Evolutionary conservation across 805 yeast species (phyloP).

Genomic region (Kregervanrija fluxuum): DNA sequence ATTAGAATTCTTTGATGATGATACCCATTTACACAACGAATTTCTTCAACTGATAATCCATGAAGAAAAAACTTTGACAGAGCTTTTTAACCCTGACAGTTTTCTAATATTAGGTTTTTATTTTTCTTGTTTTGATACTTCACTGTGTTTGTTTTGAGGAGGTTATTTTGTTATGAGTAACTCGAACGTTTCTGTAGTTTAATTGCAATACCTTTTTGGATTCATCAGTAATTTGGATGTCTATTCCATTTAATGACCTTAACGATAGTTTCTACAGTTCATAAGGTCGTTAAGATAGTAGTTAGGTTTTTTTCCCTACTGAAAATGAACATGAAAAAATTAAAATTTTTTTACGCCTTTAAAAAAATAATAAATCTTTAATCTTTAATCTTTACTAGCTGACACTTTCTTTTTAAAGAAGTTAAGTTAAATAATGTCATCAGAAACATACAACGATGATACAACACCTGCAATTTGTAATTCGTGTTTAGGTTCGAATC

Average conservation of each 20-base stretch:
- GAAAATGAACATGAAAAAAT: too few relatives aligned
- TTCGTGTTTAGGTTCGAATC: conserved; percentile 60
- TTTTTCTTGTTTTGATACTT: neutral
- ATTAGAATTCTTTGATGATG: conserved; percentile 19
- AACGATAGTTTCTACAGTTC: too few relatives aligned
- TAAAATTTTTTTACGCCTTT: too few relatives aligned
- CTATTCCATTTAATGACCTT: too few relatives aligned
- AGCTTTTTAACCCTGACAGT: conserved; percentile 34
- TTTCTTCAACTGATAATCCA: conserved; percentile 31
- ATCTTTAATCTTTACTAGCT: neutral
- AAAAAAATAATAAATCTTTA: too few relatives aligned
- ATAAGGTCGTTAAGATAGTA: too few relatives aligned
- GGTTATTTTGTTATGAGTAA: neutral
- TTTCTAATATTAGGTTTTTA: neutral
- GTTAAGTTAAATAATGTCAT: neutral
- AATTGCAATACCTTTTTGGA: neutral
- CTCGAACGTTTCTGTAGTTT: neutral
- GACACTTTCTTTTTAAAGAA: neutral
- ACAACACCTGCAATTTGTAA: conserved; percentile 61
- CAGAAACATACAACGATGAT: conserved; percentile 10
- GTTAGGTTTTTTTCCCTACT: too few relatives aligned
- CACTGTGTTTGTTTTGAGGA: neutral
- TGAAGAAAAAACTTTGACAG: conserved; percentile 29
- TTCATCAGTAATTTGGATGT: too few relatives aligned
- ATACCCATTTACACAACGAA: conserved; percentile 25